Evolutionary conservation across 805 yeast genomes (phyloP), one percentile per base, ranked within the genome.

Genomic region (Cyberlindnera maclurae): DNA sequence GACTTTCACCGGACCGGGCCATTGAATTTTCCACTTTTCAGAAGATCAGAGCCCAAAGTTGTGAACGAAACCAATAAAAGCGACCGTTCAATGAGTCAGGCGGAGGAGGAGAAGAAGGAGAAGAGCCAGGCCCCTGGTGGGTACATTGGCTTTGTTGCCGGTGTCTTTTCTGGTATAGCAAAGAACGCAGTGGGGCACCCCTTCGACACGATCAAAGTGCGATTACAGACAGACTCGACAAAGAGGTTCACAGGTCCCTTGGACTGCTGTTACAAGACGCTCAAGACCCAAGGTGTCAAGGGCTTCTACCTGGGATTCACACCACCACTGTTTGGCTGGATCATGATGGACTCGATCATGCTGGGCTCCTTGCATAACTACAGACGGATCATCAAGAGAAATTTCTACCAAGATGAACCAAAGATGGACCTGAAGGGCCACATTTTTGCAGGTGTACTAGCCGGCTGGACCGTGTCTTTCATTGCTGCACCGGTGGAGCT

Each of bases 401-500:
- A 73, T 46, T 59, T 84, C 12, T 88, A 79, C 50, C 55, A 65
- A 12, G 69, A 79, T n/a, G 70, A 75, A 38, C 62, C 68, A 18
- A 77, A 75, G 52, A 63, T 88, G 44, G 95, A 95, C 2, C 58
- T 87, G 12, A 43, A 70, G 12, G 96, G 95, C 1, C 87, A 82
- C 53, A 68, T 82, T 24, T 59, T 81, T 16, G 90, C 95, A 1
- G 94, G 95, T n/a, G 67, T 71, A 2, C 49, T 71, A 41, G 78
- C 93, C 8, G 96, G 97, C 2, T 76, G 82, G 81, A 88, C 96
- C 0, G 96, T 88, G 12, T 79, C 90, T 34, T 82, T 88, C 64
- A 89, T 88, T n/a, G 97, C 97, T 4, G 95, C 96, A 0, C 96
- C 96, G 2, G 82, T 88, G 7, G 97, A 88, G 58, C 82, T 82